A percentile compares a stretch with the other conserved stretches of the same genome.
Evolutionary conservation across 2,329 filamentous ascomycete genomes (phyloP).

Genomic region (Microthyrium microscopicum): DNA sequence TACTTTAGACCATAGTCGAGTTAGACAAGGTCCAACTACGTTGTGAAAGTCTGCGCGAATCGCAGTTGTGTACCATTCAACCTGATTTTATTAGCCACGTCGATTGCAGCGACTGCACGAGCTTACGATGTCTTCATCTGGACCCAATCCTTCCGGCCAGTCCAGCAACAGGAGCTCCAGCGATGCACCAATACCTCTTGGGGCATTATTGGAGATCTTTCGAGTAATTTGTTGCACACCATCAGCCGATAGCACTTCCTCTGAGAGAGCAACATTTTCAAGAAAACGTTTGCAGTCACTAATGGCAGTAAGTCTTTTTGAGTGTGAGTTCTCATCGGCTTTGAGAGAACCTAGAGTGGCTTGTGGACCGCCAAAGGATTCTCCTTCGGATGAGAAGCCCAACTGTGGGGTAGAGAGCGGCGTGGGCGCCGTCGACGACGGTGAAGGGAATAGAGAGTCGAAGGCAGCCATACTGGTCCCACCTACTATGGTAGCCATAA

Average conservation of each 20-base stretch:
- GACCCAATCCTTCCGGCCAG: constrained; percentile 12
- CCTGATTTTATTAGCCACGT: constrained; percentile 12
- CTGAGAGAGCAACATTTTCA: too few relatives aligned
- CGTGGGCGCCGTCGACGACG: constrained; percentile 28
- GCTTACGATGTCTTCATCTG: neutral
- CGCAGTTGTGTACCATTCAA: constrained; percentile 31
- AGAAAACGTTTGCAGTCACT: too few relatives aligned
- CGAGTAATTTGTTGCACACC: too few relatives aligned
- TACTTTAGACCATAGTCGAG: constrained; percentile 16
- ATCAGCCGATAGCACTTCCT: too few relatives aligned
- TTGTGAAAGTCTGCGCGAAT: constrained; percentile 25
- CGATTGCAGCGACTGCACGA: constrained; percentile 10
- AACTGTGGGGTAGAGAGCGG: constrained; percentile 27
- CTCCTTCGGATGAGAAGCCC: constrained; percentile 21
- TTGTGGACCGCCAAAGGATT: constrained; percentile 24
- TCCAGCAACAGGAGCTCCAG: too few relatives aligned
- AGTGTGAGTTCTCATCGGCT: too few relatives aligned
- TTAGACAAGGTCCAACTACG: constrained; percentile 15
- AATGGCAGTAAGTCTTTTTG: too few relatives aligned
- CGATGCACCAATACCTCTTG: too few relatives aligned
- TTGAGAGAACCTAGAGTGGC: constrained; percentile 11
- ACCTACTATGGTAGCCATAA: too few relatives aligned
- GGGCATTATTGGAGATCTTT: constrained; percentile 20
- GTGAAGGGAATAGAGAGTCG: too few relatives aligned
- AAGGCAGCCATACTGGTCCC: too few relatives aligned